Evolutionary conservation across 2,329 filamentous ascomycete species (phyloP).

Genomic region (Phaeosphaeria sp.): DNA sequence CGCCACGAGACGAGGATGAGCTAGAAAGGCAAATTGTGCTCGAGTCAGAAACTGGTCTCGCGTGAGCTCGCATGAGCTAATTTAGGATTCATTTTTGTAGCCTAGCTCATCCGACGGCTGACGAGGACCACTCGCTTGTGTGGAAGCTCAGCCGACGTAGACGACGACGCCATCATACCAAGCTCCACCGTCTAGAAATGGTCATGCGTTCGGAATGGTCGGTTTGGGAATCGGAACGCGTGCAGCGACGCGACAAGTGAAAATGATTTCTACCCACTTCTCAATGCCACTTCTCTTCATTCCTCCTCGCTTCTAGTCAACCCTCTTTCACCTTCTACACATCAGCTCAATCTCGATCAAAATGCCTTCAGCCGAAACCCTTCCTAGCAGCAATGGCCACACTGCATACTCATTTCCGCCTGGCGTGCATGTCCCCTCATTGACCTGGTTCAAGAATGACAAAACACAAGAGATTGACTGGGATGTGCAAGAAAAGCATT

Average conservation of each 20-base stretch:
- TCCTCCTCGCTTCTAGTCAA: background rate
- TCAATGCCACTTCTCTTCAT: background rate
- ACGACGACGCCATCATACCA: conserved; percentile 4
- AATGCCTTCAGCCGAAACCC: conserved; percentile 38
- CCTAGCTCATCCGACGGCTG: background rate
- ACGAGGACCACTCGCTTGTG: conserved; percentile 15
- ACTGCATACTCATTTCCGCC: conserved; percentile 51
- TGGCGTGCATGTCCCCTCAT: conserved; percentile 63
- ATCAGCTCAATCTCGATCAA: conserved; percentile 1
- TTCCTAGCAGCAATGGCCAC: conserved; percentile 35
- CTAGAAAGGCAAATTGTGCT: conserved; percentile 6
- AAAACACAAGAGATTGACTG: conserved; percentile 62
- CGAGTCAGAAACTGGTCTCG: conserved; percentile 5
- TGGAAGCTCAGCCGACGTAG: conserved; percentile 7
- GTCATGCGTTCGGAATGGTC: conserved; percentile 21
- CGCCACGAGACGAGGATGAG: conserved; percentile 11
- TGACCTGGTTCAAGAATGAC: conserved; percentile 62
- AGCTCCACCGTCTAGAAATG: conserved; percentile 10
- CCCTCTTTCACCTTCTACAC: background rate
- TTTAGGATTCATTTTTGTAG: background rate
- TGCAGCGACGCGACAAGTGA: conserved; percentile 17
- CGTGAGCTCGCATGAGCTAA: conserved; percentile 5
- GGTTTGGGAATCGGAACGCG: conserved; percentile 24
- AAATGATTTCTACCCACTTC: conserved; percentile 22
- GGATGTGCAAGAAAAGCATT: conserved; percentile 60